Evolutionary conservation across 2,329 filamentous ascomycete species (phyloP), one percentile per base, ranked within the genome.

Genomic region (Cryphonectria japonica): DNA sequence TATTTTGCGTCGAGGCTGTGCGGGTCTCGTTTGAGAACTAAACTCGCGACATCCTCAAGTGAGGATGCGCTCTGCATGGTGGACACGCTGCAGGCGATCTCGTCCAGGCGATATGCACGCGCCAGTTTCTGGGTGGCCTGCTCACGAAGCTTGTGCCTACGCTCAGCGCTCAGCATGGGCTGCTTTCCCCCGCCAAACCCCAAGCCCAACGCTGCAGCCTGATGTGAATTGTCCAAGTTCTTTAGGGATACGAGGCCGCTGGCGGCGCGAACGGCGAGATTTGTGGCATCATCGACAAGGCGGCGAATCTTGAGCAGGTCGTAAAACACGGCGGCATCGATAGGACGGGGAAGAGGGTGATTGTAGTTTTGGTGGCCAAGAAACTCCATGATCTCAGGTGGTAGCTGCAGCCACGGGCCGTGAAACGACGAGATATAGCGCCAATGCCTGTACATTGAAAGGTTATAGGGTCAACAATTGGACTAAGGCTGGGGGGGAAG

Each of bases 381-480:
- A 66, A 88, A 89, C 79, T 95, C 91, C 80, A 97, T 89, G 70
- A 94, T 88, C 80, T 95, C 93, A 73, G 90, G 87, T 29, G 93
- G 92, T 70, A 95, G 85, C 80, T 94, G 91, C 19, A 95, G 87
- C 93, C 93, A 96, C 75, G 92, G 90, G 34, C 93, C 93, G 78
- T 95, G 91, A 77, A 93, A 96, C 39, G 91, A 92, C 32, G 92
- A 94, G 71, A 96, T 94, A 79, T 94, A 93, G 74, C 90, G 88
- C 93, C 93, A 95, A 82, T 95, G 92, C 79, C 93, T 95, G 67
- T 46, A 66, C 11, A 6, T 19, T 41, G 8, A 3, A 22, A 16
- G 7, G 37, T 37, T 8, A 11, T 43, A 29, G 32, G 43, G 67
- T 73, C 66, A 73, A 71, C 39, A 66, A 43, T 34, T 66, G 66